A percentile compares a stretch with the other conserved stretches of the same genome.
Conservation (phyloP, 1,139 yeast species). For the Geotrichum aggregatum region DNA sequence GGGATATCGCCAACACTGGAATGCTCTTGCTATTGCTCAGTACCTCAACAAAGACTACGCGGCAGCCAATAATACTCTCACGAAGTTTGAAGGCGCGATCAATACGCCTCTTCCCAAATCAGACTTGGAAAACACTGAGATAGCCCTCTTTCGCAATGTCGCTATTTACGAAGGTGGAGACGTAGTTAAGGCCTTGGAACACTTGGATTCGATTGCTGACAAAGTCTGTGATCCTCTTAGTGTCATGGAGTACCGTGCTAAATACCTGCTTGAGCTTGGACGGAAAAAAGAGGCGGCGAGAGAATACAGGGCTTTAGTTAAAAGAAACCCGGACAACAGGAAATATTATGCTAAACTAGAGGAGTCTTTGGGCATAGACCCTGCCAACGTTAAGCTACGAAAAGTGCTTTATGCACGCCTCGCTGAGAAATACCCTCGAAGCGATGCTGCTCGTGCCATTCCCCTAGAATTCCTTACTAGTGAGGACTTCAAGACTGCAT, state of each 20-base stretch:
- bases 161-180: constrained; percentile 64
- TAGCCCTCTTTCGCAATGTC: constrained; percentile 66
- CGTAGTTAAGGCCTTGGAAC: constrained; percentile 57
- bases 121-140: constrained; percentile 80
- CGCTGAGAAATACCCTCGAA: constrained; percentile 67
- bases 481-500: constrained; percentile 45
- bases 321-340: constrained; percentile 80
- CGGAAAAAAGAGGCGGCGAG: constrained; percentile 57
- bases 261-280: constrained; percentile 49
- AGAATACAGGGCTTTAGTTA: constrained; percentile 63
- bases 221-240: constrained; percentile 61
- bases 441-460: constrained; percentile 73
- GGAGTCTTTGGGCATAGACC: constrained; percentile 47
- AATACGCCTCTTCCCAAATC: constrained; percentile 34
- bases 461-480: constrained; percentile 74
- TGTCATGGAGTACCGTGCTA: constrained; percentile 63
- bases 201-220: constrained; percentile 51
- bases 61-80: constrained; percentile 66
- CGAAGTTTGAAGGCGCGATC: constrained; percentile 69
- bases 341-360: constrained; percentile 66
- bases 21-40: constrained; percentile 81
- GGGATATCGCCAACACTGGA: constrained; percentile 90
- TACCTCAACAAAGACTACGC: constrained; percentile 64
- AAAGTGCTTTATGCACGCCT: constrained; percentile 56
- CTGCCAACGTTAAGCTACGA: constrained; percentile 31